Conservation (phyloP, 805 yeast species). For the Zygoascus tannicola region DNA sequence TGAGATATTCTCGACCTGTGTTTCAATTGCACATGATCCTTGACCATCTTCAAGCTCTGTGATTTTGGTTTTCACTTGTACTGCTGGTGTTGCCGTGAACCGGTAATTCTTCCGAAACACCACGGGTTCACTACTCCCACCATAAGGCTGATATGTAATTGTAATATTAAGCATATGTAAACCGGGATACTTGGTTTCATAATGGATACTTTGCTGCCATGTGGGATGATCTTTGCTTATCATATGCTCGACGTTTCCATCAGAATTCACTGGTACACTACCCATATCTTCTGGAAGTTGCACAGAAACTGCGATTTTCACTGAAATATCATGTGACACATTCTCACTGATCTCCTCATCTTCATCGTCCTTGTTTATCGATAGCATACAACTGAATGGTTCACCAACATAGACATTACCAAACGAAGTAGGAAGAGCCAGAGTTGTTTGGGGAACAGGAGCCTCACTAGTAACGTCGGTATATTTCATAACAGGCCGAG, state of each 20-base stretch:
- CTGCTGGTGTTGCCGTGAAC: conserved; percentile 26
- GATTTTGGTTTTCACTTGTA: conserved; percentile 24
- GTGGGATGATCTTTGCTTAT: not conserved
- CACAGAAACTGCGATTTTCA: conserved; percentile 12
- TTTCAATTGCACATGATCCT: conserved; percentile 20
- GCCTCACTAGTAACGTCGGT: conserved; percentile 9
- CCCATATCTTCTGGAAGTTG: conserved; percentile 7
- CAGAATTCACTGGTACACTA: not conserved
- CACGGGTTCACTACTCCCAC: conserved; percentile 8
- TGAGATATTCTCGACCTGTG: conserved; percentile 29
- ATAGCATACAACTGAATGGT: conserved; percentile 21
- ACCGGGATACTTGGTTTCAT: conserved; percentile 24
- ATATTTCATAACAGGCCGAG: conserved; percentile 22
- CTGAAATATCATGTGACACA: conserved; percentile 2
- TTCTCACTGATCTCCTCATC: not conserved
- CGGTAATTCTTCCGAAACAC: conserved; percentile 21
- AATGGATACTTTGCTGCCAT: conserved; percentile 13
- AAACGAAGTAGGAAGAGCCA: conserved; percentile 21
- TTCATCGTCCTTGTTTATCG: conserved; percentile 5
- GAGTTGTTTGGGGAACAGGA: conserved; percentile 3
- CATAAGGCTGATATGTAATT: conserved; percentile 14
- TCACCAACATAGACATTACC: conserved; percentile 28
- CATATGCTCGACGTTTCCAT: not conserved
- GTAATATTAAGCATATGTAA: conserved; percentile 20
- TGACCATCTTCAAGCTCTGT: not conserved